Evolutionary conservation across 345 rosid species (phyloP), one percentile per base, ranked within the genome.

Genomic region (Theobroma cacao): DNA sequence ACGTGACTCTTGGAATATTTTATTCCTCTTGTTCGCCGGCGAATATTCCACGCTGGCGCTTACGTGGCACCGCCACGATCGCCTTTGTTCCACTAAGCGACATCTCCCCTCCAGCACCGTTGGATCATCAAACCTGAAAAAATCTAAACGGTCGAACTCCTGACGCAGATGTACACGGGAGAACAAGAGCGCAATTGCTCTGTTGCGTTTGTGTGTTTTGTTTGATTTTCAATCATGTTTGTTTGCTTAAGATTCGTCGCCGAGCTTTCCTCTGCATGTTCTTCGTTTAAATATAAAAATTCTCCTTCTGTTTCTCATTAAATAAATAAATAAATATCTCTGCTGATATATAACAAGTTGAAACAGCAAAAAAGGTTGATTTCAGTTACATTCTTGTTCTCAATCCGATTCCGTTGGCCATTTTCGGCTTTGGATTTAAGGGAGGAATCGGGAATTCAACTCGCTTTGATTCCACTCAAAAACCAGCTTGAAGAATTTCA

Each of bases 261-360:
- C 91, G 90, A 78, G 81, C 76, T 84, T 90, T 82, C 72, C 90
- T 90, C 90, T 31, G n/a, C 80, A 77, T 82, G 86, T 87, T 82
- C 78, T 52, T 26, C 50, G 7, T 47, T 47, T 33, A 31, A 65
- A 66, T 62, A 34, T 31, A 30, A 12, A 52, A 65, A 76, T 52
- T 63, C 10, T 13, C 24, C 43, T 55, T 26, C 68, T 4, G 13
- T 43, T 43, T 75, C 56, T 60, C n/a, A 45, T 3, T 62, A 9
- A 24, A 78, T 6, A 41, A 40, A 53, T 2, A 26, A 60, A 28
- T n/a, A 18, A 71, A 34, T 17, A 1, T 9, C 33, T 18, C n/a
- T 14, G 43, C 41, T 72, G 5, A 53, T 7, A 38, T 12, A 55
- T 14, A 48, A 30, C 24, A 31, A 31, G 40, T 3, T 31, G 28